Evolutionary conservation across 257 asterid genomes (phyloP).

Genomic region (Phtheirospermum japonicum): DNA sequence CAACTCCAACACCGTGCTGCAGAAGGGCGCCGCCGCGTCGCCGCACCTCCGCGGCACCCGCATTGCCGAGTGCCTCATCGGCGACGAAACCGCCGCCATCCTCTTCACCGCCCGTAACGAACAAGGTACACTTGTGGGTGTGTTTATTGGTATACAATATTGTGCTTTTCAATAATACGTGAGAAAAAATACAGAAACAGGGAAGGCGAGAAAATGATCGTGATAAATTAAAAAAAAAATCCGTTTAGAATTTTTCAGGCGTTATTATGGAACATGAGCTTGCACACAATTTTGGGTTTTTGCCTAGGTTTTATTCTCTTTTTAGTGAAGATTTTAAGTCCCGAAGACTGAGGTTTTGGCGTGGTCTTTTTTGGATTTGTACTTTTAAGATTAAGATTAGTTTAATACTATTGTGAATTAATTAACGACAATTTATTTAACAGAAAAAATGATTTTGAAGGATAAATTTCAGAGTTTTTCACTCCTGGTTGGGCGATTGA

Average conservation of each 20-base stretch:
- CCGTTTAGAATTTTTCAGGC: not conserved
- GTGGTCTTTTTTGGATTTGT: constrained; percentile 5
- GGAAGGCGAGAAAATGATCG: not conserved
- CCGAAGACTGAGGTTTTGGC: too few species aligned
- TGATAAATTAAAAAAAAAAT: too few species aligned
- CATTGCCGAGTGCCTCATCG: constrained; percentile 77
- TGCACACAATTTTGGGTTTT: not conserved
- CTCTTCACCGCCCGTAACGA: constrained; percentile 80
- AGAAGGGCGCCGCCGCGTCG: constrained; percentile 47
- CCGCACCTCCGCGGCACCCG: constrained; percentile 48
- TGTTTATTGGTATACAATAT: too few species aligned
- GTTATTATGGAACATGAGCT: not conserved
- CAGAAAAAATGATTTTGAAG: not conserved
- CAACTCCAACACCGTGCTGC: constrained; percentile 41
- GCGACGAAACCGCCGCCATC: constrained; percentile 69
- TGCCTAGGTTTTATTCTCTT: not conserved
- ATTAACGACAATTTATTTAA: not conserved
- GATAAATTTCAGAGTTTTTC: not conserved
- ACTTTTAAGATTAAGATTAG: not conserved
- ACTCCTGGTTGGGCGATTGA: not conserved
- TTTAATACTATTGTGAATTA: not conserved
- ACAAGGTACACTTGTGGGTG: constrained; percentile 44
- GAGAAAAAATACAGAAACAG: not conserved
- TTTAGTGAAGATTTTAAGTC: too few species aligned
- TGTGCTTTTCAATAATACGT: not conserved